Percentiles rank a stretch among this genome's conserved stretches.
Conservation (phyloP, 1,139 yeast species). For the Saccharomyces pastorianus region DNA sequence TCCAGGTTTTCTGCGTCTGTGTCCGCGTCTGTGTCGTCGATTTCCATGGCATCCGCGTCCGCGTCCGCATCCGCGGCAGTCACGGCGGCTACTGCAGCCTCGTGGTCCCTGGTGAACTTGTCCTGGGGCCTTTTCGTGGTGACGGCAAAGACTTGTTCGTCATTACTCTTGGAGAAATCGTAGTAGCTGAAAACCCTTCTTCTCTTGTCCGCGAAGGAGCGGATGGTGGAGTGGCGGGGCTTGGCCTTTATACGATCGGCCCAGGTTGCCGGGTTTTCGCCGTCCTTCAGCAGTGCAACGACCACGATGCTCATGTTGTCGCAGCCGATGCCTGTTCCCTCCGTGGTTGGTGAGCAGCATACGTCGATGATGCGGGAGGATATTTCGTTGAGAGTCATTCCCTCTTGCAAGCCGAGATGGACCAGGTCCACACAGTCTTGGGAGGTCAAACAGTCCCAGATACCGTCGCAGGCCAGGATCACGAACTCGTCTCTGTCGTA, state of each 20-base stretch:
- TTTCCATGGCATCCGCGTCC: conserved; percentile 6
- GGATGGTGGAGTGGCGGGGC: conserved; percentile 44
- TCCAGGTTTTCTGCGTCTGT: conserved; percentile 37
- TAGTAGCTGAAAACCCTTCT: conserved; percentile 33
- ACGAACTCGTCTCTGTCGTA: conserved; percentile 72
- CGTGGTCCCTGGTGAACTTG: neutral
- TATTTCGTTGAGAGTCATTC: conserved; percentile 58
- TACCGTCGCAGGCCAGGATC: conserved; percentile 94
- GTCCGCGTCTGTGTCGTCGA: conserved; percentile 37
- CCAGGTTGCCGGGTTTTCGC: conserved; percentile 79
- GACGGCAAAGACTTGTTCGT: conserved; percentile 27
- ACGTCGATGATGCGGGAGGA: conserved; percentile 89
- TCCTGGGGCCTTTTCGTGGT: conserved; percentile 26
- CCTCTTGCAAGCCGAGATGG: conserved; percentile 77
- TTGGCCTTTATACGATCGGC: conserved; percentile 58
- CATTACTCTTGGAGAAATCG: conserved; percentile 32
- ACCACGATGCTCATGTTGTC: conserved; percentile 94
- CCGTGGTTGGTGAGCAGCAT: conserved; percentile 89
- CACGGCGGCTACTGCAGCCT: conserved; percentile 2
- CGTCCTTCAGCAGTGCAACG: conserved; percentile 71
- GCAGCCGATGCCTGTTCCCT: conserved; percentile 93
- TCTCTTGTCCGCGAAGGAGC: conserved; percentile 40
- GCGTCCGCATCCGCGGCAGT: conserved; percentile 16
- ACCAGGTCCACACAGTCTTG: conserved; percentile 92
- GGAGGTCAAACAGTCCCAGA: conserved; percentile 94